Conservation (phyloP, 352 stramenopile species). For the Aphanomyces astaci region DNA sequence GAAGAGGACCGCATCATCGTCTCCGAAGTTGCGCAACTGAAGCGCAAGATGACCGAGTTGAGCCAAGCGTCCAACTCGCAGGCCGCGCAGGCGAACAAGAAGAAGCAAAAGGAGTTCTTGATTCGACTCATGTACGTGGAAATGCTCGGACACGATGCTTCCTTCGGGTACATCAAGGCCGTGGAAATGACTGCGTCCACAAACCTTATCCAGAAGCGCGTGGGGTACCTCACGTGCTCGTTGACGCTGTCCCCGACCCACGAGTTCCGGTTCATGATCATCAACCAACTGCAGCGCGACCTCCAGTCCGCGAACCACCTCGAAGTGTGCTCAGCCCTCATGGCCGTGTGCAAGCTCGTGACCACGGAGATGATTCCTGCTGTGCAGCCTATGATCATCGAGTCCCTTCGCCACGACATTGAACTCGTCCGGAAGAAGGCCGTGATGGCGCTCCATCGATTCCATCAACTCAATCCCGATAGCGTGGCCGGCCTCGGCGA, state of each 20-base stretch:
- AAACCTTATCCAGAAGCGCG: constrained; percentile 97
- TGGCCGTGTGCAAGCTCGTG: constrained; percentile 93
- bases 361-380: constrained; percentile 98
- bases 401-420: constrained; percentile 92
- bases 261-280: constrained; percentile 99
- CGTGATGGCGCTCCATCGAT: constrained; percentile 96
- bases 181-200: constrained; percentile 97
- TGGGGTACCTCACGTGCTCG: constrained; percentile 93
- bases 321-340: constrained; percentile 93
- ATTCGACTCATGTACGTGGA: constrained; percentile 99
- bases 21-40: constrained; percentile 92
- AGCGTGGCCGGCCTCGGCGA: constrained; percentile 84
- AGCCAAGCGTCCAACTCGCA: constrained; percentile 65
- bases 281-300: constrained; percentile 98
- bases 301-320: constrained; percentile 86
- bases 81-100: constrained; percentile 85
- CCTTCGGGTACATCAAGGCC: constrained; percentile 98
- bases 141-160: constrained; percentile 99
- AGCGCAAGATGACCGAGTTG: constrained; percentile 91
- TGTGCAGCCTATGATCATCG: constrained; percentile 91
- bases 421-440: constrained; percentile 99
- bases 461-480: constrained; percentile 97
- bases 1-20: constrained; percentile 99
- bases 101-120: constrained; percentile 97
- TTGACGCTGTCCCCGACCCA: constrained; percentile 96